Conservation (phyloP, 2,329 filamentous ascomycete species). For the Cladophialophora psammophila region DNA sequence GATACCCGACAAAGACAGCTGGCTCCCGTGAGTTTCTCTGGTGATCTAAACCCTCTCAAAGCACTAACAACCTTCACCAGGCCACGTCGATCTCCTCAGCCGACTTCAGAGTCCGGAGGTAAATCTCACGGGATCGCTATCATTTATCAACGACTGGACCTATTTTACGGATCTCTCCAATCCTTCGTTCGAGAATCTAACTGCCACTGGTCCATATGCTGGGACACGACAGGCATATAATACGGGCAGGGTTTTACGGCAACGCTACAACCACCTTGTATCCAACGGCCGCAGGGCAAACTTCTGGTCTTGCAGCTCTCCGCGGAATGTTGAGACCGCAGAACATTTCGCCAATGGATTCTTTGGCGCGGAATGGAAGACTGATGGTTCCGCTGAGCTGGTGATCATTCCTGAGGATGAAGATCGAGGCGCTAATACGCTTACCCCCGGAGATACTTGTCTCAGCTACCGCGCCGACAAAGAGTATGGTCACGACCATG, state of each 20-base stretch:
- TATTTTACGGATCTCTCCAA: slow-evolving; percentile 57
- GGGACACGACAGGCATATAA: slow-evolving; percentile 62
- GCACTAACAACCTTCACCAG: slow-evolving; percentile 42
- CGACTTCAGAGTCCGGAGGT: slow-evolving; percentile 54
- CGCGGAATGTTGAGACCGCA: slow-evolving; percentile 64
- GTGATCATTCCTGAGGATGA: slow-evolving; percentile 61
- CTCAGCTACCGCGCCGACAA: slow-evolving; percentile 48
- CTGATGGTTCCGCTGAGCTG: slow-evolving; percentile 48
- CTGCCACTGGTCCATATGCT: slow-evolving; percentile 63
- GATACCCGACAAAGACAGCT: slow-evolving; percentile 62
- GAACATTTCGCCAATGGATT: slow-evolving; percentile 62
- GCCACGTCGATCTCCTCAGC: slow-evolving; percentile 57
- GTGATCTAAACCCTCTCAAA: background rate
- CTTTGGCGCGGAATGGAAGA: slow-evolving; percentile 60
- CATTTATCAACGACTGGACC: slow-evolving; percentile 62
- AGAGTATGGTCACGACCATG: slow-evolving; percentile 58
- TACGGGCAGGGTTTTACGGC: slow-evolving; percentile 62
- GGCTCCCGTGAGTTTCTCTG: slow-evolving; percentile 55
- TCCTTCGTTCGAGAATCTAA: slow-evolving; percentile 62
- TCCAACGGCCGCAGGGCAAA: slow-evolving; percentile 45
- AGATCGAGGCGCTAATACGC: slow-evolving; percentile 60
- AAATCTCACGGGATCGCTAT: slow-evolving; percentile 58
- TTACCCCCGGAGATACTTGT: slow-evolving; percentile 63
- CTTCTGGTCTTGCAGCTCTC: slow-evolving; percentile 64
- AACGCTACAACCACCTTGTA: slow-evolving; percentile 60